phyloP scores from a whole-genome alignment of 2,329 filamentous ascomycete genomes.

The Beauveria sp. region DNA sequence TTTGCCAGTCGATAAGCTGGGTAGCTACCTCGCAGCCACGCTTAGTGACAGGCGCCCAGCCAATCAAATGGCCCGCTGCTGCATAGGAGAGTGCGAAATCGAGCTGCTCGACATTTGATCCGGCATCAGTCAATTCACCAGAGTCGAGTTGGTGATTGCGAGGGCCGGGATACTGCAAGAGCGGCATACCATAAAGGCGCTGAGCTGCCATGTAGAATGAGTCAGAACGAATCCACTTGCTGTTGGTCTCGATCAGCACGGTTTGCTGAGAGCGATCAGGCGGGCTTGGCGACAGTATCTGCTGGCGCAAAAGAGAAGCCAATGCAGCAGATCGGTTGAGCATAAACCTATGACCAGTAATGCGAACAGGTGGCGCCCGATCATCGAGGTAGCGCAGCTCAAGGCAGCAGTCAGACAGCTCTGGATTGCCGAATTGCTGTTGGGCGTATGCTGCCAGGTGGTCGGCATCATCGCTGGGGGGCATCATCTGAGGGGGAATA shows the following conservation, averaged over 20 bases:
- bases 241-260: conserved; percentile 38
- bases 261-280: conserved; percentile 19
- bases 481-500: conserved; percentile 21
- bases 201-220: conserved; percentile 51
- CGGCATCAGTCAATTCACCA: conserved; percentile 27
- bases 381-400: conserved; percentile 34
- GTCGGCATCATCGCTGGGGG: conserved; percentile 25
- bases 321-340: conserved; percentile 41
- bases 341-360: conserved; percentile 48
- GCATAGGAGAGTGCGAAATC: conserved; percentile 56
- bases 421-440: conserved; percentile 27
- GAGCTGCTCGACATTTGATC: conserved; percentile 36
- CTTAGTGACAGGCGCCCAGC: conserved; percentile 44
- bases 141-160: conserved; percentile 20
- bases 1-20: conserved; percentile 54
- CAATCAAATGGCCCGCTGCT: conserved; percentile 52
- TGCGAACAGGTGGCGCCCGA: conserved; percentile 27
- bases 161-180: conserved; percentile 32
- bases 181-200: conserved; percentile 46
- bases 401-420: conserved; percentile 33
- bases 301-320: conserved; percentile 19
- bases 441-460: conserved; percentile 35
- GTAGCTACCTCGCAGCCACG: conserved; percentile 54
- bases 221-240: conserved; percentile 46
- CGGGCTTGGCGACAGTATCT: conserved; percentile 23